A percentile compares a stretch with the other conserved stretches of the same genome.
These are phyloP conservation scores for Jacaranda mimosifolia DNA, from an alignment of 257 asterid genomes.

Conservation along the genomic window DNA sequence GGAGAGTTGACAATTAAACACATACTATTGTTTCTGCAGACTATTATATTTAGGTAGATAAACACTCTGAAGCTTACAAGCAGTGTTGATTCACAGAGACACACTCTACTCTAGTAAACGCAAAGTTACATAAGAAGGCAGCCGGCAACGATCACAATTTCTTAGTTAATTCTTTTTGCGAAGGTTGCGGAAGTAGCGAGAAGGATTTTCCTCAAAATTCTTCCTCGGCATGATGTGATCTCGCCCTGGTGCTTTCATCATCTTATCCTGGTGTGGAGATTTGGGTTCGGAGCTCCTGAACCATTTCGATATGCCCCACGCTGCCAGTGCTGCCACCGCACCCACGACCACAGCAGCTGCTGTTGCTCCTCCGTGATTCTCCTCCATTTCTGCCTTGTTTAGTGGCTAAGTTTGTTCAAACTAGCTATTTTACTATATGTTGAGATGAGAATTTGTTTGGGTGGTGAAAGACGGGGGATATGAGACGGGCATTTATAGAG, in stretches of 20 bases:
- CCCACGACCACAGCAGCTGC: background rate
- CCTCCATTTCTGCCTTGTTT: background rate
- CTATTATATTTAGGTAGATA: too few species aligned
- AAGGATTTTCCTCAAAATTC: conserved; percentile 31
- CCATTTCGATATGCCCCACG: conserved; percentile 33
- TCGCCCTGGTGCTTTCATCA: conserved; percentile 44
- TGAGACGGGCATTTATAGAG: conserved; percentile 10
- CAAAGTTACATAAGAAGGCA: background rate
- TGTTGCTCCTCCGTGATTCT: background rate
- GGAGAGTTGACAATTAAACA: too few species aligned
- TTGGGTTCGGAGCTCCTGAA: background rate
- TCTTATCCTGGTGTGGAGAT: background rate
- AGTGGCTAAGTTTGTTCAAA: background rate
- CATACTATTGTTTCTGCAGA: too few species aligned
- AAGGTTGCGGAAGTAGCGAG: conserved; percentile 22
- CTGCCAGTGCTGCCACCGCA: conserved; percentile 31
- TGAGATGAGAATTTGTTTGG: background rate
- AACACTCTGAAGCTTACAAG: too few species aligned
- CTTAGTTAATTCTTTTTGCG: background rate
- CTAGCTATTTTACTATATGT: background rate
- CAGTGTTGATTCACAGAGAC: too few species aligned
- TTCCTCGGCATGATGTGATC: conserved; percentile 22
- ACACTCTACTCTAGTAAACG: too few species aligned
- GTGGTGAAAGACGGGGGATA: background rate
- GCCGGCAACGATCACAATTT: background rate